Evolutionary conservation across 2,329 filamentous ascomycete species (phyloP).

Genomic region (Xylaria sp.): DNA sequence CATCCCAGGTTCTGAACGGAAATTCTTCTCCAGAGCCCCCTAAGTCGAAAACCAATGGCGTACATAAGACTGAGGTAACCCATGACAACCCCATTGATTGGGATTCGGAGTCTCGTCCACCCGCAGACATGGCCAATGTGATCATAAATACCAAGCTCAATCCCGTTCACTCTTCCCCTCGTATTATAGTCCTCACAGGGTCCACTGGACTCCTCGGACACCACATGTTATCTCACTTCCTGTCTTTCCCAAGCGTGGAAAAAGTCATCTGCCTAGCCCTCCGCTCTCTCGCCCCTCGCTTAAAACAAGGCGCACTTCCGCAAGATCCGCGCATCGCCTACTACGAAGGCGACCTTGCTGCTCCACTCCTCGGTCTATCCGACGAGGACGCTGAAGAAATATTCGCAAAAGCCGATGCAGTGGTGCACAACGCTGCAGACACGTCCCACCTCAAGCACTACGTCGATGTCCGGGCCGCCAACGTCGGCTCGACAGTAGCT

Average conservation of each 20-base stretch:
- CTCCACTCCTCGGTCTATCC: conserved; percentile 2
- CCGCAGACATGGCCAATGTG: background rate
- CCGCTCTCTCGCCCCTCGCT: background rate
- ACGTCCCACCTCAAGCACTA: conserved; percentile 29
- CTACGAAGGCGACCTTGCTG: background rate
- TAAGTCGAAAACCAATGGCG: background rate
- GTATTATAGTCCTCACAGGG: conserved; percentile 26
- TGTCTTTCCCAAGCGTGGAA: background rate
- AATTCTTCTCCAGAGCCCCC: background rate
- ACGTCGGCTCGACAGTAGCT: conserved; percentile 3
- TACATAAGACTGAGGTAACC: background rate
- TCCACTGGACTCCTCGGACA: conserved; percentile 21
- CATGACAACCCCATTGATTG: background rate
- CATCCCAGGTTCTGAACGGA: background rate
- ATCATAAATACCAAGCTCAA: background rate
- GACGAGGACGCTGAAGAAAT: background rate
- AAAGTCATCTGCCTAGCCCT: background rate
- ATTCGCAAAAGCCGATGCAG: conserved; percentile 19
- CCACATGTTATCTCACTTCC: conserved; percentile 16
- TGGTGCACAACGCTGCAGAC: conserved; percentile 25
- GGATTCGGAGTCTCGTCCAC: background rate
- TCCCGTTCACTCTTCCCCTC: background rate
- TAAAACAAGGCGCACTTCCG: background rate
- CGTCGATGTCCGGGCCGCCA: background rate
- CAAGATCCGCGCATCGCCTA: background rate